Conservation (phyloP, 306 rosid species). For the Sicyos baderoa region DNA sequence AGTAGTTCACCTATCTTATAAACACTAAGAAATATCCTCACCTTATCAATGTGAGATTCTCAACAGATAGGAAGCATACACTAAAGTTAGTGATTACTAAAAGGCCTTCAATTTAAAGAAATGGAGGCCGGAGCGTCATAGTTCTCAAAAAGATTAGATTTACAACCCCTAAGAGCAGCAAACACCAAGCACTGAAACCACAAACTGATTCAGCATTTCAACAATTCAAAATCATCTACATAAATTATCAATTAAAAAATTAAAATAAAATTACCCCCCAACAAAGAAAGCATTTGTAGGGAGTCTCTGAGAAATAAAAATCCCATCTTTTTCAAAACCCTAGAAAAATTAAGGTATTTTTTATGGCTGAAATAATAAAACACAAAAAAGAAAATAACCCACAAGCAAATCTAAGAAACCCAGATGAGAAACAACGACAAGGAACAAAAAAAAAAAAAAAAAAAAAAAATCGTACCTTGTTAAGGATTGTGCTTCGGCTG, state of each 20-base stretch:
- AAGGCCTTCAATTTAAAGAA: no score
- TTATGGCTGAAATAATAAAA: background rate
- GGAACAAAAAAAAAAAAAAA: background rate
- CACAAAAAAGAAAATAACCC: background rate
- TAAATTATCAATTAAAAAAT: no score
- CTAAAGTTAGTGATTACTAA: no score
- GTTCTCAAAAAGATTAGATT: no score
- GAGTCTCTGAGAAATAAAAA: background rate
- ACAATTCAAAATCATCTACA: background rate
- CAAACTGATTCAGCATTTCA: no score
- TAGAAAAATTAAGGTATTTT: background rate
- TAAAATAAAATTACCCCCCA: background rate
- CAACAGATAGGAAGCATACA: no score
- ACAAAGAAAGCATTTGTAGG: background rate
- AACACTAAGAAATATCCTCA: no score
- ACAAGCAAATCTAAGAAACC: constrained; percentile 10
- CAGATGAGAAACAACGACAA: constrained; percentile 3
- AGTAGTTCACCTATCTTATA: no score
- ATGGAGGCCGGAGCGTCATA: no score
- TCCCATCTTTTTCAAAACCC: constrained; percentile 2
- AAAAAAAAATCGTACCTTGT: constrained; percentile 10
- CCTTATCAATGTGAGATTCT: no score
- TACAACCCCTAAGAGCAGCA: no score
- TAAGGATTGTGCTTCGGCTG: background rate
- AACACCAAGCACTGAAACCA: no score